Base-by-base conservation (phyloP, 202 grass and related monocot genomes). In the Cymbopogon flexuosus region DNA sequence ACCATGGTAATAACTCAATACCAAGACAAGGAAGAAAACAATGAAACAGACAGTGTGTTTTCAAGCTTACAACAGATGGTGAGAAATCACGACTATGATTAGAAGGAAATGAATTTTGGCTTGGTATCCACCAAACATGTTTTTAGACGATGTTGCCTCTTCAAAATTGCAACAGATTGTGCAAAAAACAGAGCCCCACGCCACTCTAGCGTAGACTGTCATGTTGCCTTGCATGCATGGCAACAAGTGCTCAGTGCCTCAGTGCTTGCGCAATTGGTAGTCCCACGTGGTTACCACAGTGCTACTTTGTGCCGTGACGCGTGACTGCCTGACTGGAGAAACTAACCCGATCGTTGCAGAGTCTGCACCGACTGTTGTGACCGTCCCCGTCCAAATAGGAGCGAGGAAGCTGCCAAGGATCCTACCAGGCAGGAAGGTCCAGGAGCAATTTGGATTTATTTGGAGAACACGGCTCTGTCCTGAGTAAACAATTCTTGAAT, bases 1-100 rank as follows among this genome's bases (percentile, higher is more conserved):
- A 65, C 22, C 59, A 90, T 56, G 21, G 5, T 37, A 52, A 86
- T 15, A 82, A 80, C 76, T 84, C 13, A 76, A 75, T 57, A 75
- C n/a, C 12, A 76, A 80, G 52, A 75, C 10, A 34, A 42, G 35
- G 45, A 70, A 46, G 0, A 65, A n/a, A 73, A 76, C 13, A 19
- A 16, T 62, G n/a, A 56, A 79, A 33, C 23, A 61, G 58, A 24
- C 23, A 27, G 57, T 29, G 58, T 27, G 11, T 29, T 61, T 4
- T 61, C 22, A 29, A 27, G 23, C 27, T 61, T 23, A 24, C 21
- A 60, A 60, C 22, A 60, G 22, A 60, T 27, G 57, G 52, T 57
- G 22, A 27, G 23, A 61, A 61, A 61, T 13, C 23, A 29, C 27
- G 58, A 29, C 3, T 27, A 61, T 60, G 57, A 5, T 60, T 60